These are phyloP conservation scores for Botrytis fragariae DNA, from an alignment of 2,329 filamentous ascomycete genomes.

Conservation along the genomic window DNA sequence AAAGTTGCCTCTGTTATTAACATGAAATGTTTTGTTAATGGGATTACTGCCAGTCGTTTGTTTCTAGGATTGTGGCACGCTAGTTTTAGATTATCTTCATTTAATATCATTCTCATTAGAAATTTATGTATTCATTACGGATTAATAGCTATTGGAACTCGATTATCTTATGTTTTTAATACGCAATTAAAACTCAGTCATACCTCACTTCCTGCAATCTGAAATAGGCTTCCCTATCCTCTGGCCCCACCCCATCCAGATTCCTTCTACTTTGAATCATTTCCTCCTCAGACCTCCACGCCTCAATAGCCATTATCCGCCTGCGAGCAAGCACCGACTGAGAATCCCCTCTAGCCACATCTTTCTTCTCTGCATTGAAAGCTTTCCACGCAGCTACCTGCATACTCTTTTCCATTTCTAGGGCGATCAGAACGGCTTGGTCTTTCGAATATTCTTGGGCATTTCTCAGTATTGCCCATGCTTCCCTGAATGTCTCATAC, in stretches of 20 bases:
- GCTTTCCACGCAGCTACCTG: background rate
- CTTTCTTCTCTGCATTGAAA: background rate
- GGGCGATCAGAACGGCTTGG: fast-evolving
- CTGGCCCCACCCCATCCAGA: background rate
- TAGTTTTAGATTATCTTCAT: no score
- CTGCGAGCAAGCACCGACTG: background rate
- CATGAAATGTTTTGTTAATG: background rate
- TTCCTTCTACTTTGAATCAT: background rate
- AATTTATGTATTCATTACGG: background rate
- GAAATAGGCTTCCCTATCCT: background rate
- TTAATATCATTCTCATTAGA: background rate
- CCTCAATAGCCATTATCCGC: background rate
- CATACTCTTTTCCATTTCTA: background rate
- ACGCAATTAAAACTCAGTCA: no score
- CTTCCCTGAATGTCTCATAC: background rate
- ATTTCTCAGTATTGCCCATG: background rate
- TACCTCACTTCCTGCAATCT: background rate
- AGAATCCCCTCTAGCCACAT: background rate
- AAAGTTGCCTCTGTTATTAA: no score
- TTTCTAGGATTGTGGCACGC: background rate
- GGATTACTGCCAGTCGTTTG: background rate
- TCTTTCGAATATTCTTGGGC: background rate
- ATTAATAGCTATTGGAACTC: background rate
- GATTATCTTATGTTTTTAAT: background rate
- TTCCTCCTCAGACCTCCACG: background rate